A percentile compares a stretch with the other conserved stretches of the same genome.
phyloP scores from a whole-genome alignment of 352 stramenopile species.

The Phytophthora litchii region DNA sequence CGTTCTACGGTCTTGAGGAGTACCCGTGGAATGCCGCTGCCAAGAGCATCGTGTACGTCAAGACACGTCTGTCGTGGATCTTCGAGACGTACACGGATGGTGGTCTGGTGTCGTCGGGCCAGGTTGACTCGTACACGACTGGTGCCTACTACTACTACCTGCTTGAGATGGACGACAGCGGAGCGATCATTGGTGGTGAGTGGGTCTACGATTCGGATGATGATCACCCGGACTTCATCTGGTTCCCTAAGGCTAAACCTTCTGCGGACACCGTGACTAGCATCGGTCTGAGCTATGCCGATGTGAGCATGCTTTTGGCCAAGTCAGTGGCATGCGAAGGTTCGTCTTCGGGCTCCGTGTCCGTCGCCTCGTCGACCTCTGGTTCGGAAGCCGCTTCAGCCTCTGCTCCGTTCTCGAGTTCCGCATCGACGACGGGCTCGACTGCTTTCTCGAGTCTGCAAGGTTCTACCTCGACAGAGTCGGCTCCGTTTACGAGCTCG shows the following conservation, averaged over 20 bases:
- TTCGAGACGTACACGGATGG: constrained; percentile 43
- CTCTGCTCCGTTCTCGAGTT: constrained; percentile 5
- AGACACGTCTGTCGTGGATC: constrained; percentile 52
- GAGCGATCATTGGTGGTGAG: constrained; percentile 45
- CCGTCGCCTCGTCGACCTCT: constrained; percentile 5
- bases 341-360: constrained; percentile 14
- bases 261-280: constrained; percentile 24
- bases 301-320: constrained; percentile 36
- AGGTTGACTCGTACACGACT: constrained; percentile 35
- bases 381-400: constrained; percentile 1
- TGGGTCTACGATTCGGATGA: constrained; percentile 41
- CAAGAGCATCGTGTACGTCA: constrained; percentile 49
- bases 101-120: constrained; percentile 29
- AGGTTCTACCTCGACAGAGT: constrained; percentile 18
- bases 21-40: constrained; percentile 56
- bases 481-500: constrained; percentile 10
- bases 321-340: constrained; percentile 28
- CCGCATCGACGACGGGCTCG: constrained; percentile 12
- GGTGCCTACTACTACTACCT: constrained; percentile 40
- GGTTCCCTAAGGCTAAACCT: constrained; percentile 36
- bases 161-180: constrained; percentile 40
- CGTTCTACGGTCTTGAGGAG: constrained; percentile 41
- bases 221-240: constrained; percentile 46
- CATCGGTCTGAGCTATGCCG: constrained; percentile 39
- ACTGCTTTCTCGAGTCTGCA: constrained; percentile 12